Evolutionary conservation across 1,284 basidiomycete genomes (phyloP), one percentile per base, ranked within the genome.

Genomic region (Prillingera fragicola): DNA sequence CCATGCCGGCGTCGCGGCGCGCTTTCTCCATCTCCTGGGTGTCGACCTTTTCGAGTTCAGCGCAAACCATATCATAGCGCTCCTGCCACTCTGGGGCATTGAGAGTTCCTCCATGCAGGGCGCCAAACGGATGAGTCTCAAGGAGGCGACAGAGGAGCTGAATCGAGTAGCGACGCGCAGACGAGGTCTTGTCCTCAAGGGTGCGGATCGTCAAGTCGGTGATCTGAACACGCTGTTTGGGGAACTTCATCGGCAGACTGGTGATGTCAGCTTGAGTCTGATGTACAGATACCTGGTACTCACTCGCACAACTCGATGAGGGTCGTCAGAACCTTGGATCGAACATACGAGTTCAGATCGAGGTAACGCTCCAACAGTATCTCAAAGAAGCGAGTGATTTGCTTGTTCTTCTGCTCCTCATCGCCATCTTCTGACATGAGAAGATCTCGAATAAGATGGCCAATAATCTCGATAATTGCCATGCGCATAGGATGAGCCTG

Each of bases 401-500:
- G 85, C 61, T 88, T 89, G 65, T 85, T 80, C 35, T 79, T 78
- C 50, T 83, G 79, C 38, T 79, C 75, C 24, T 75, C 77, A 43
- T 76, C 73, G 10, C 75, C 75, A 25, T 79, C 80, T 32, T 78
- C 77, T 2, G 78, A 76, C 34, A 71, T 69, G 0, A 84, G 79
- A 8, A 94, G 78, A 55, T 92, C 85, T 29, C 77, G 75, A 60
- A 95, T 88, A 45, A 94, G 78, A 38, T 76, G 73, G 4, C 87
- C 87, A 28, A 94, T 80, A 47, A 91, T 79, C 65, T 94, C 90
- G 36, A 95, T 80, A 43, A 95, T 77, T 1, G 87, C 87, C 74
- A 91, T 87, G 27, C 95, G 86, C 83, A 98, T 94, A 0, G 90
- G 88, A 62, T 97, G 95, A 0, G 89, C 85, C 86, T 91, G 50